Base-by-base conservation (phyloP, 441 rosid species). In the Pelargonium citronellum region DNA sequence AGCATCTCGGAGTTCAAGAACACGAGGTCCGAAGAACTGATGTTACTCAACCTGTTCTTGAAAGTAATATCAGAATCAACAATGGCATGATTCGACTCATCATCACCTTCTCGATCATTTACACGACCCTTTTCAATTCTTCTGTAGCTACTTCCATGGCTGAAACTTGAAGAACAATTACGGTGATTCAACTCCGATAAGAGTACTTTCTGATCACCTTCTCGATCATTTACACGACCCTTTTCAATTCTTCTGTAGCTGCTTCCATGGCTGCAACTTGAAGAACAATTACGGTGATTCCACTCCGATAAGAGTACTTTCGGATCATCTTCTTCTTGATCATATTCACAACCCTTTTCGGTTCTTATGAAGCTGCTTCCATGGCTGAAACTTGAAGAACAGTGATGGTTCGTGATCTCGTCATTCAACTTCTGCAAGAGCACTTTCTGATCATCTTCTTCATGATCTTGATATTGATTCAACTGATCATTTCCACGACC, bases 41-140 rank as follows among this genome's bases (percentile, higher is more conserved):
- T 91, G 66, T 75, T 87, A 79, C 99, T 95, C 99, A 97, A 95
- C 16, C 99, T 73, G 46, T 81, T 87, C 82, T 89, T 84, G 61
- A 87, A 79, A 34, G 82, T 80, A 20, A 83, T 82, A 74, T 88
- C 96, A 0, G 96, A 86, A 19, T 87, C 79, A 41, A 89, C 37
- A 67, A 24, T 24, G 27, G 2, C 27, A 2, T 0, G 27, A 24
- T 24, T 24, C 27, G 27, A 24, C 27, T 24, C 27, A 20, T 65
- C 71, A 0, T 47, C 65, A 11, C 9, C 1, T 4, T 49, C 51
- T 46, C 9, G 3, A 46, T 7, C 13, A 7, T 63, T n/a, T 7
- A 11, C 43, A 8, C 0, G 43, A 13, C 61, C 60, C 43, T 81
- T 83, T 19, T 76, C 74, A 4, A 67, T 65, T 75, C 81, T 87